Evolutionary conservation across 2,329 filamentous ascomycete species (phyloP), one percentile per base, ranked within the genome.

Genomic region (Neonectria faginata): DNA sequence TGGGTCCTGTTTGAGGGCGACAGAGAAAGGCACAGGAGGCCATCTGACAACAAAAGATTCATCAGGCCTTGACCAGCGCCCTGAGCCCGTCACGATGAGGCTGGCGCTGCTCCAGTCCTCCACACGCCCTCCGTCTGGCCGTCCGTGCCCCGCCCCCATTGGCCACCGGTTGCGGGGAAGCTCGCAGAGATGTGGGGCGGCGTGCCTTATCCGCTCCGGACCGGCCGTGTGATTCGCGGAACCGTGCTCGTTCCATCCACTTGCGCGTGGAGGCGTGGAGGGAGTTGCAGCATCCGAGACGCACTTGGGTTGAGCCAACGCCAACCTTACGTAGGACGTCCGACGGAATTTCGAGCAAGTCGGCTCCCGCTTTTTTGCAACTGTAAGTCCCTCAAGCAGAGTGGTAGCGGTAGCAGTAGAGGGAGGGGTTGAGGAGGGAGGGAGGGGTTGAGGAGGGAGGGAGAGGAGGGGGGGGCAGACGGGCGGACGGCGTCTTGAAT

Each of bases 101-200:
- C 57, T 59, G 36, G 36, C 14, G 16, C 51, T 55, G 20, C 33
- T 39, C 36, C 36, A 39, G 36, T n/a, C 44, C 42, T 56, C 41
- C 52, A 62, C 57, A 58, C 33, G 25, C 60, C 36, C 60, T 59
- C 50, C 54, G 36, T 29, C 54, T 29, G 59, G 36, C 39, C 20
- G 45, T 27, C 12, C 10, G 10, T 31, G 16, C 41, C 57, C 54
- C 56, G 31, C 60, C 61, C 41, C 65, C 45, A 73, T 74, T 70
- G 72, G 70, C 62, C 67, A 68, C 47, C 55, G 60, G 56, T 57
- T 74, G 70, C 73, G 72, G 72, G 72, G 72, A 73, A 69, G 62
- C 67, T 73, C 62, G 54, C 58, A 57, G 64, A 50, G 44, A 42
- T 39, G 22, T 62, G 65, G 67, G 64, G 69, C 67, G 66, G 69